Conservation (phyloP, 2,329 filamentous ascomycete species). For the Calonectria montana region DNA sequence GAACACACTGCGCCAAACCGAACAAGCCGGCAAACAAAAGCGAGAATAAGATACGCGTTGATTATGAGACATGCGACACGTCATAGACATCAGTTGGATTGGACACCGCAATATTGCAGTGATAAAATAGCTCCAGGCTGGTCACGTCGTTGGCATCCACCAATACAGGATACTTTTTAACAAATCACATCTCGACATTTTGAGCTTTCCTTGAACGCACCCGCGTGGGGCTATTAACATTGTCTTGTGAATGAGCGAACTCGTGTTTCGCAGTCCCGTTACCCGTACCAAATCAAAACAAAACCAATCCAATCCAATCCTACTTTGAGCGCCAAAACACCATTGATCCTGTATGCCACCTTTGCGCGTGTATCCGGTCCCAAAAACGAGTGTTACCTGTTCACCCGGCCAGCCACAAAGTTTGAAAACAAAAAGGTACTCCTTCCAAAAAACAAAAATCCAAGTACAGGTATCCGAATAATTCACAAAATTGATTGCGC, state of each 20-base stretch:
- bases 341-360: constrained; percentile 33
- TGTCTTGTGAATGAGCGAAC: constrained; percentile 15
- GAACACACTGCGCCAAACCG: not conserved
- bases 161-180: not conserved
- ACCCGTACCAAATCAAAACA: constrained; percentile 19
- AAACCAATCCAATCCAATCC: constrained; percentile 18
- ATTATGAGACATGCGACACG: not conserved
- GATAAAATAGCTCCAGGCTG: not conserved
- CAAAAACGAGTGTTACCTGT: constrained; percentile 36
- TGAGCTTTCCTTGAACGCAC: not conserved
- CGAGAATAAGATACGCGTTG: not conserved
- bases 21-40: not conserved
- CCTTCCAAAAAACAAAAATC: constrained; percentile 20
- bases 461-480: constrained; percentile 28
- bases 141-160: not conserved
- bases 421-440: constrained; percentile 29
- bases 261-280: constrained; percentile 8
- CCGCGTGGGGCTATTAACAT: constrained; percentile 20
- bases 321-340: constrained; percentile 29
- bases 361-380: constrained; percentile 34
- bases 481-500: constrained; percentile 5
- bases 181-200: not conserved
- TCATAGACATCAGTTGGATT: not conserved
- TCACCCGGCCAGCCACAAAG: constrained; percentile 22
- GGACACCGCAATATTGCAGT: not conserved